Evolutionary conservation across 805 yeast species (phyloP).

Genomic region (Candida ovalis): DNA sequence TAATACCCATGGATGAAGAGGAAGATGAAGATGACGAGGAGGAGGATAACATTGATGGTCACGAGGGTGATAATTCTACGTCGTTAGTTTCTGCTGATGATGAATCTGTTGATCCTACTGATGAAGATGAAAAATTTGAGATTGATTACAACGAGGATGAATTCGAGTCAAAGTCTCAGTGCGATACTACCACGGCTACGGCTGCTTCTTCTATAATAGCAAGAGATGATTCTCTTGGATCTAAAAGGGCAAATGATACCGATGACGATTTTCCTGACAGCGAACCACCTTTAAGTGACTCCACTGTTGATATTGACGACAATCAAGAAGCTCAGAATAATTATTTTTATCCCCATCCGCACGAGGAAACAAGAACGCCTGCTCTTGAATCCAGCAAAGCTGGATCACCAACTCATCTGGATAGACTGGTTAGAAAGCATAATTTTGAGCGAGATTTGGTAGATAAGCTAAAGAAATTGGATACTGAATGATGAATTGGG

Average conservation of each 20-base stretch:
- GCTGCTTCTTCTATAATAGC: background rate
- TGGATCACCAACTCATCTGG: conserved; percentile 4
- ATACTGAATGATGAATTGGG: background rate
- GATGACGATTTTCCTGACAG: background rate
- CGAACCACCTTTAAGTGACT: conserved; percentile 24
- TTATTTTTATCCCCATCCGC: conserved; percentile 45
- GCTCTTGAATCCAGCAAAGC: conserved; percentile 5
- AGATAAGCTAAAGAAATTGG: conserved; percentile 5
- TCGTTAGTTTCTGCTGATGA: background rate
- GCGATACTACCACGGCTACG: background rate
- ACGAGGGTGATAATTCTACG: background rate
- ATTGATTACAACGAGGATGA: conserved; percentile 31
- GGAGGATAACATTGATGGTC: background rate
- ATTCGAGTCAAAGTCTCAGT: background rate
- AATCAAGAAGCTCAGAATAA: conserved; percentile 48
- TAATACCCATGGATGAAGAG: conserved; percentile 8
- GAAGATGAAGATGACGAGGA: conserved; percentile 11
- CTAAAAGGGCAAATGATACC: background rate
- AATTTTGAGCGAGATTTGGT: conserved; percentile 8
- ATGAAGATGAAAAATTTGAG: conserved; percentile 24
- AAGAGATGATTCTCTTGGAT: no score
- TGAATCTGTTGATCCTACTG: conserved; percentile 4
- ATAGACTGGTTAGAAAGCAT: conserved; percentile 5
- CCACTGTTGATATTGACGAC: conserved; percentile 46
- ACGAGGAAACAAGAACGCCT: conserved; percentile 34